Evolutionary conservation across 1,284 basidiomycete genomes (phyloP), one percentile per base, ranked within the genome.

Genomic region (Trichosporon asahii): DNA sequence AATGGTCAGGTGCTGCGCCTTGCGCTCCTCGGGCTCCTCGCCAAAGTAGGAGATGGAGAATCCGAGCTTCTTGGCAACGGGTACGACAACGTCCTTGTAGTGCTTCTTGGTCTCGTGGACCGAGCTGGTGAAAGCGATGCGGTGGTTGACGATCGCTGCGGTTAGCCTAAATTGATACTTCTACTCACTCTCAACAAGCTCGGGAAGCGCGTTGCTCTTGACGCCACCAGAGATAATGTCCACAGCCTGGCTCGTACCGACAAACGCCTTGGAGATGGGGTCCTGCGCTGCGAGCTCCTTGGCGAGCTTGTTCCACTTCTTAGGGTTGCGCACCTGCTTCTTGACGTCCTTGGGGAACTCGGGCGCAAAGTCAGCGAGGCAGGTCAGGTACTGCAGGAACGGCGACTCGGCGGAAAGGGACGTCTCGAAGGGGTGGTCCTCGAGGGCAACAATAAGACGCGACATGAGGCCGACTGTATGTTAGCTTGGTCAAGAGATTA

Each of bases 311-410:
- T 77, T 73, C 82, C 86, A 86, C 64, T 80, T 77, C 65, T 79
- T 78, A 5, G 80, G 80, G 74, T 83, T 73, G 65, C 73, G 69
- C 35, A 86, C 71, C 11, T 72, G 53, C 53, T 72, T 73, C 65
- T 75, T 78, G 64, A 86, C 74, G 18, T 73, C 66, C 15, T 72
- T 70, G 11, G 82, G 80, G 67, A 85, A 78, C 3, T 83, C 74
- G 2, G 82, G 81, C 2, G 85, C 85, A 46, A 83, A 77, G 18
- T 86, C 85, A 21, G 84, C 78, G 7, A 85, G 76, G 72, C 86
- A 87, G 46, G 84, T 80, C 15, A 87, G 80, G 75, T 80, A 84
- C 64, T 82, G 80, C 66, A 87, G 76, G 68, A 82, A 82, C 1
- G 86, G 85, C 35, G 79, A 80, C 25, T 76, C 75, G 9, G 81